phyloP scores from a whole-genome alignment of 371 early-diverging fungal species.

The Mortierella sp. region DNA sequence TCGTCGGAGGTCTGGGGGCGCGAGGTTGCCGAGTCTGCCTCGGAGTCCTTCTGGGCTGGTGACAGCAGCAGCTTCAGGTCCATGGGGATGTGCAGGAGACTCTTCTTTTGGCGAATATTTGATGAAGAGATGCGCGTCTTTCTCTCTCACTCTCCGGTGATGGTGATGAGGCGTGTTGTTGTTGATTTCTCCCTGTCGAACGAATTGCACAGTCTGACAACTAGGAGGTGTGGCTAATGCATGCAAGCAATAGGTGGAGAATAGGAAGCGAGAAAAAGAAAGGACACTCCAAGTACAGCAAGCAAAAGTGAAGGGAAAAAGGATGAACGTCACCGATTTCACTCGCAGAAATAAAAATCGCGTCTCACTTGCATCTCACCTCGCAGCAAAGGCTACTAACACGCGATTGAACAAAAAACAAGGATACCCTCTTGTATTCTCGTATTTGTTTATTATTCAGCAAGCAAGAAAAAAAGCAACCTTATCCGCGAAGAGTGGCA shows the following conservation, averaged over 20 bases:
- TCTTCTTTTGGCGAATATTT: neutral
- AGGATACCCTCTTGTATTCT: too few relatives aligned
- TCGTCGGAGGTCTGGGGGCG: slow-evolving; percentile 27
- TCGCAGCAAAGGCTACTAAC: neutral
- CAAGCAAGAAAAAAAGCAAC: neutral
- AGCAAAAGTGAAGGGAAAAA: neutral
- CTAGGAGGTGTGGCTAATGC: slow-evolving; percentile 11
- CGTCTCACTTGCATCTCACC: neutral
- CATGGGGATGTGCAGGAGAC: slow-evolving; percentile 18
- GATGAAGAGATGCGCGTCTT: slow-evolving; percentile 3
- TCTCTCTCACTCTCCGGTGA: neutral
- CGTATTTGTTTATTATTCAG: neutral
- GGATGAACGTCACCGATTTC: slow-evolving; percentile 9
- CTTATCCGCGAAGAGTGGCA: neutral
- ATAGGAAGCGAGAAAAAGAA: neutral
- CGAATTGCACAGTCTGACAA: neutral
- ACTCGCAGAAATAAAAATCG: neutral
- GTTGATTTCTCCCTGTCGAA: neutral
- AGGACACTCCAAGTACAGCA: too few relatives aligned
- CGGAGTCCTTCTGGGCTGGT: slow-evolving; percentile 53
- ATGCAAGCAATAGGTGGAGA: neutral
- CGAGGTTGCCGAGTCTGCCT: slow-evolving; percentile 25
- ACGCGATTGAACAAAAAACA: too few relatives aligned
- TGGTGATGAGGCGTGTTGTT: neutral
- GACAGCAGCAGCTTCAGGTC: slow-evolving; percentile 56